phyloP scores from a whole-genome alignment of 176 grass and related monocot genomes.

The Dactylis glomerata region DNA sequence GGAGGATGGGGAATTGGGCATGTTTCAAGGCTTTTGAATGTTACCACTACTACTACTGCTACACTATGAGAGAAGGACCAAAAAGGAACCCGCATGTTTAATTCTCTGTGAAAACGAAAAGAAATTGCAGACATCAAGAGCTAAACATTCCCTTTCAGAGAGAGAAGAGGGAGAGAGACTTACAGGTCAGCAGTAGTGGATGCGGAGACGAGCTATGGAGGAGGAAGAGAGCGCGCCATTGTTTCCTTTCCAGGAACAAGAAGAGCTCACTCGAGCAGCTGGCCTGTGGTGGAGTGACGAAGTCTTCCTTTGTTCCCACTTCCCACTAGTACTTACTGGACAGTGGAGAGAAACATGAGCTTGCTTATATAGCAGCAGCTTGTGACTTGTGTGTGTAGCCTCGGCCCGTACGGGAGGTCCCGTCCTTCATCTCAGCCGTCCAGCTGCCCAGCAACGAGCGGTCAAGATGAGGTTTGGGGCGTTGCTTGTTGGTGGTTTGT shows the following conservation, averaged over 20 bases:
- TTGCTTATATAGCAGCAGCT: conserved; percentile 6
- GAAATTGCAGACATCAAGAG: background rate
- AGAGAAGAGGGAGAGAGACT: background rate
- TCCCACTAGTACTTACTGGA: background rate
- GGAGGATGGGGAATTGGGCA: background rate
- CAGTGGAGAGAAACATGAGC: background rate
- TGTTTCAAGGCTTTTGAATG: background rate
- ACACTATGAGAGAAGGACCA: too few species aligned
- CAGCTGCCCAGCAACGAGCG: background rate
- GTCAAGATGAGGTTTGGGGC: background rate
- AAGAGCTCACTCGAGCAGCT: background rate
- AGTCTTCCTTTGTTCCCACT: background rate
- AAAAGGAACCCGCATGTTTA: too few species aligned
- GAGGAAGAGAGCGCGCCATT: background rate
- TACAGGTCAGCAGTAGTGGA: background rate
- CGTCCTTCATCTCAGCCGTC: background rate
- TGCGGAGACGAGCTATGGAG: background rate
- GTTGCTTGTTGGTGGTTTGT: background rate
- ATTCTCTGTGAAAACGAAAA: too few species aligned
- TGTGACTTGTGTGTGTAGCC: background rate
- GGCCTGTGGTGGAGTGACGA: background rate
- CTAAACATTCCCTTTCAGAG: background rate
- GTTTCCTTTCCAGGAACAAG: background rate
- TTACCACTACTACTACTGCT: too few species aligned
- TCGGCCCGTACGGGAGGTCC: background rate